Percentiles rank a stretch among this genome's conserved stretches.
These are phyloP conservation scores for Diaporthe ampelina DNA, from an alignment of 2,329 filamentous ascomycete genomes.

Conservation along the genomic window DNA sequence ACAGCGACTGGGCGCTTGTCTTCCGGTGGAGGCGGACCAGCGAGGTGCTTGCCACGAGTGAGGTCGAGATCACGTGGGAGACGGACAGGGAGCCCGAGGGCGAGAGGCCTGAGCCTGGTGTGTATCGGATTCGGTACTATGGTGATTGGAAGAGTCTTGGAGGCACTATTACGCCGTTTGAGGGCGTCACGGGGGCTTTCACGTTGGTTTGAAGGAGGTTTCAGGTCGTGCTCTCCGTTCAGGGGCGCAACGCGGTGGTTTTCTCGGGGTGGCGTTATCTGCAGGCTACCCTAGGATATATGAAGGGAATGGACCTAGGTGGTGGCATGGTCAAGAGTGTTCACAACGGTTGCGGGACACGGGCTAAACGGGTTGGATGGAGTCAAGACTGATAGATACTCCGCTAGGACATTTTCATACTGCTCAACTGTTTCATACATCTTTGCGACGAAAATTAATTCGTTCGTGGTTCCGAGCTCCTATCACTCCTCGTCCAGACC, in stretches of 20 bases:
- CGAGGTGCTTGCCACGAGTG: constrained; percentile 78
- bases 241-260: no score
- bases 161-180: constrained; percentile 75
- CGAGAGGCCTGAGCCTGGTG: constrained; percentile 80
- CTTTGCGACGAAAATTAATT: no score
- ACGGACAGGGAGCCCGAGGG: constrained; percentile 70
- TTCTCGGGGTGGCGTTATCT: no score
- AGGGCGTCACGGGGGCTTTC: constrained; percentile 74
- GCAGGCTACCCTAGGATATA: no score
- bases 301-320: not conserved
- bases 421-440: not conserved
- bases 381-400: constrained; percentile 14
- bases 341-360: not conserved
- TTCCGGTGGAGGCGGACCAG: constrained; percentile 84
- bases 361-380: not conserved
- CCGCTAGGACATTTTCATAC: not conserved
- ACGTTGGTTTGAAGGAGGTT: constrained; percentile 51
- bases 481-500: no score
- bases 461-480: no score
- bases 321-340: no score
- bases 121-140: constrained; percentile 85
- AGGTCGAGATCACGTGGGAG: constrained; percentile 86
- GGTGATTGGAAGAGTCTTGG: constrained; percentile 81
- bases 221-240: no score
- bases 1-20: constrained; percentile 86